phyloP scores from a whole-genome alignment of 2,329 filamentous ascomycete species.

The Diaporthe aspalathi region DNA sequence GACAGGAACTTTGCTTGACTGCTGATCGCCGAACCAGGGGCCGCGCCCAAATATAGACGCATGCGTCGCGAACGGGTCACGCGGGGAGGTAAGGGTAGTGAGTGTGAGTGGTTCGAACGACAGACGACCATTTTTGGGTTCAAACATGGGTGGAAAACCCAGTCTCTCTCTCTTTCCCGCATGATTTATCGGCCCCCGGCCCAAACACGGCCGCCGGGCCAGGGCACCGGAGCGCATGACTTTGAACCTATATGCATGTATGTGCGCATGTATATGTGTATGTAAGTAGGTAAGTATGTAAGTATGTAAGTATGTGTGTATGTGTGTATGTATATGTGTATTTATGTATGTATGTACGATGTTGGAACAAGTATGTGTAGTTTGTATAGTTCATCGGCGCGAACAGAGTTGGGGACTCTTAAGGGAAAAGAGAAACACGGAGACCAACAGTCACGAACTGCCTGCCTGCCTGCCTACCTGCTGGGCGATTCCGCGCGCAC shows the following conservation, averaged over 20 bases:
- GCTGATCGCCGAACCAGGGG: constrained; percentile 13
- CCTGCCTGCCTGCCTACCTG: constrained; percentile 23
- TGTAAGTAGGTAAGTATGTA: too few species aligned
- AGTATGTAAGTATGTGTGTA: neutral
- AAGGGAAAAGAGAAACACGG: neutral
- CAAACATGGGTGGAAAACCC: neutral
- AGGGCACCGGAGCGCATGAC: constrained; percentile 24
- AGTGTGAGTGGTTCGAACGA: neutral
- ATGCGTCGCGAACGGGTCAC: constrained; percentile 22
- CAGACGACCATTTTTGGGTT: too few species aligned
- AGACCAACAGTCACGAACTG: neutral
- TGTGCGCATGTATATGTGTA: neutral
- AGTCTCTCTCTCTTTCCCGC: neutral
- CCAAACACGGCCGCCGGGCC: constrained; percentile 26
- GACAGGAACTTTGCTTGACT: constrained; percentile 20
- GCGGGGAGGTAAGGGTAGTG: neutral
- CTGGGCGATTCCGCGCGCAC: constrained; percentile 33
- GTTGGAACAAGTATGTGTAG: neutral
- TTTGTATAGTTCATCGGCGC: neutral
- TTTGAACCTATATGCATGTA: neutral
- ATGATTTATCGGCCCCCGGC: constrained; percentile 18
- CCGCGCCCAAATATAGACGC: constrained; percentile 14
- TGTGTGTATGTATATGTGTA: neutral
- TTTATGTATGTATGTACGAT: neutral
- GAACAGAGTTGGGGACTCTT: constrained; percentile 9